Conservation (phyloP, 2,329 filamentous ascomycete species). For the Colletotrichum eremochloae region DNA sequence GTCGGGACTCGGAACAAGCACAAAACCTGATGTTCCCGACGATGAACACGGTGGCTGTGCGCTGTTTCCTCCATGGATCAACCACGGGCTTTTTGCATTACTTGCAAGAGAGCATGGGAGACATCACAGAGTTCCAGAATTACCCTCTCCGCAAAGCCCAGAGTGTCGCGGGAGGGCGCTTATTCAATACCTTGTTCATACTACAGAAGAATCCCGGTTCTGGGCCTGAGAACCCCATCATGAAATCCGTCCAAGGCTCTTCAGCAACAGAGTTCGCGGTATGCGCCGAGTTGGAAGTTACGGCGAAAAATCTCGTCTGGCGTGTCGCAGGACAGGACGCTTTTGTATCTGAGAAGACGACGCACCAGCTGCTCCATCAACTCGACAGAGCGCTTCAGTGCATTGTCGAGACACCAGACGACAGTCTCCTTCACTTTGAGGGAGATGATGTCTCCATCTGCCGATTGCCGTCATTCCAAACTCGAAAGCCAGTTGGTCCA, state of each 20-base stretch:
- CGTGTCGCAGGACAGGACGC: conserved; percentile 76
- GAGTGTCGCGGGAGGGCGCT: conserved; percentile 48
- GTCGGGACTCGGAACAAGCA: conserved; percentile 80
- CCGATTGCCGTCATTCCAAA: conserved; percentile 64
- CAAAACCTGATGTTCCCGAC: conserved; percentile 83
- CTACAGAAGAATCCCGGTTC: conserved; percentile 57
- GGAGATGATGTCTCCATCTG: conserved; percentile 72
- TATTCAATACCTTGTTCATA: conserved; percentile 71
- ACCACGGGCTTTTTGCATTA: conserved; percentile 75
- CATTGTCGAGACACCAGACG: conserved; percentile 64
- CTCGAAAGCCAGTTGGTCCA: neutral
- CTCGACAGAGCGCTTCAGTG: conserved; percentile 71
- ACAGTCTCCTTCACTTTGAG: conserved; percentile 67
- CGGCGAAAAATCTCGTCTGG: conserved; percentile 72
- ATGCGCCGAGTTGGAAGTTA: conserved; percentile 83
- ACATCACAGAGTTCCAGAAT: conserved; percentile 79
- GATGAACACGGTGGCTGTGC: conserved; percentile 89
- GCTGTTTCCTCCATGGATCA: conserved; percentile 79
- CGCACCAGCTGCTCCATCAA: conserved; percentile 65
- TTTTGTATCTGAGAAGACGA: conserved; percentile 62
- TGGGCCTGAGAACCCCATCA: conserved; percentile 54
- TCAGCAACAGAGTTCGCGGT: conserved; percentile 85
- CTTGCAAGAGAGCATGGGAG: conserved; percentile 77
- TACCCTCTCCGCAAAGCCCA: conserved; percentile 82
- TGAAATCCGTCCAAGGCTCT: conserved; percentile 72